phyloP scores from a whole-genome alignment of 2,329 filamentous ascomycete species.

The Alternaria novae-zelandiae region DNA sequence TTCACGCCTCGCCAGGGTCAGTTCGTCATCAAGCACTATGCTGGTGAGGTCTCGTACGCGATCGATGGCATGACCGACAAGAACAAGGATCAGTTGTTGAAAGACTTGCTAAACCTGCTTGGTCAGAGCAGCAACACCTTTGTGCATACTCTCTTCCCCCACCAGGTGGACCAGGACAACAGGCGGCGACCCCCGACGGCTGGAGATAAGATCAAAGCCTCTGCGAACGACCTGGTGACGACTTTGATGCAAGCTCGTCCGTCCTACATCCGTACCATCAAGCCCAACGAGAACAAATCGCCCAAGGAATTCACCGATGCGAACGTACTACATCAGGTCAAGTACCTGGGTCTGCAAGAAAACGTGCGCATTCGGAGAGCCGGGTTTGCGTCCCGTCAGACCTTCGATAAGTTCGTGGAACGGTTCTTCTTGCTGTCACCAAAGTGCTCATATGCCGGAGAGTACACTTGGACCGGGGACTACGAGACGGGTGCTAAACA shows the following conservation, averaged over 20 bases:
- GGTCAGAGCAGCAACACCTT: constrained; percentile 84
- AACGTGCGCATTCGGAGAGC: constrained; percentile 97
- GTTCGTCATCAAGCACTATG: constrained; percentile 99
- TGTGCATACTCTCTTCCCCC: constrained; percentile 85
- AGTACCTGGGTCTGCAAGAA: constrained; percentile 98
- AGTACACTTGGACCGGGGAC: constrained; percentile 94
- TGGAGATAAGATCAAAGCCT: constrained; percentile 93
- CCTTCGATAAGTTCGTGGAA: constrained; percentile 97
- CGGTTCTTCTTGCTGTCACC: constrained; percentile 95
- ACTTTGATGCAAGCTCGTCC: constrained; percentile 97
- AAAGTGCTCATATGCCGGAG: constrained; percentile 92
- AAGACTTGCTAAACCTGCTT: constrained; percentile 89
- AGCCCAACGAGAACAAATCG: constrained; percentile 99
- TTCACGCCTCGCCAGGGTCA: constrained; percentile 91
- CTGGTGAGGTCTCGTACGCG: constrained; percentile 92
- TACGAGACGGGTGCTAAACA: constrained; percentile 86
- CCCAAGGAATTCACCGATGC: constrained; percentile 87
- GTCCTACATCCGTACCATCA: constrained; percentile 98
- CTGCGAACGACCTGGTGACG: constrained; percentile 91
- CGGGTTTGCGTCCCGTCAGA: constrained; percentile 95
- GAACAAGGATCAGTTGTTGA: constrained; percentile 97
- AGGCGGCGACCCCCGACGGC: constrained; percentile 91
- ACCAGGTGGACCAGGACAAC: constrained; percentile 95
- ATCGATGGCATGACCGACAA: constrained; percentile 98
- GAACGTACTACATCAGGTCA: constrained; percentile 97